Evolutionary conservation across 2,329 filamentous ascomycete genomes (phyloP).

Genomic region (Parastagonospora nodorum): DNA sequence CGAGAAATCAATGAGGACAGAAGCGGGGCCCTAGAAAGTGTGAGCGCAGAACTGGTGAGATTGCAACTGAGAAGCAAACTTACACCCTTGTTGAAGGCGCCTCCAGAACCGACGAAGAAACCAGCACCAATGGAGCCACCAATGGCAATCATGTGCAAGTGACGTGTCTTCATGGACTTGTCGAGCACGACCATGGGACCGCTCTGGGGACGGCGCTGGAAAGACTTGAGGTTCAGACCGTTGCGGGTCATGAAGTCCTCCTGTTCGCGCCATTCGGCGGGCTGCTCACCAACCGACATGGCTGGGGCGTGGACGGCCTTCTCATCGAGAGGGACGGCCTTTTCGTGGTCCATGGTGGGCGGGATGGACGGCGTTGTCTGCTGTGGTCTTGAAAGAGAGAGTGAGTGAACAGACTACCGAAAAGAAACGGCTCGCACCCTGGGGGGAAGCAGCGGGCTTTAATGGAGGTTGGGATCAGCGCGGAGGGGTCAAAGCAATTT

Average conservation of each 20-base stretch:
- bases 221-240: slow-evolving; percentile 42
- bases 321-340: slow-evolving; percentile 30
- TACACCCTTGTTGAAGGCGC: slow-evolving; percentile 59
- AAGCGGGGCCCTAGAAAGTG: slow-evolving; percentile 31
- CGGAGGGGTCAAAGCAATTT: slow-evolving; percentile 23
- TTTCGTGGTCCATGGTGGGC: slow-evolving; percentile 35
- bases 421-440: slow-evolving; percentile 9
- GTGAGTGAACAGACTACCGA: background rate
- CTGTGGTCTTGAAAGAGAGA: background rate
- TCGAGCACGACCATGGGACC: slow-evolving; percentile 34
- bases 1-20: slow-evolving; percentile 47
- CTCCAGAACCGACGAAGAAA: slow-evolving; percentile 66
- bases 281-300: background rate
- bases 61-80: slow-evolving; percentile 18
- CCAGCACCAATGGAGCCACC: slow-evolving; percentile 66
- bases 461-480: slow-evolving; percentile 24
- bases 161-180: slow-evolving; percentile 59
- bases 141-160: slow-evolving; percentile 68
- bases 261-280: slow-evolving; percentile 33
- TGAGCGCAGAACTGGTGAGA: slow-evolving; percentile 5
- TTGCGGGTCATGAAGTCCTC: slow-evolving; percentile 45
- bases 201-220: slow-evolving; percentile 38
- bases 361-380: background rate
- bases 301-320: slow-evolving; percentile 25
- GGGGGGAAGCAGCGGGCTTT: slow-evolving; percentile 8